Base-by-base conservation (phyloP, 129 eudicot species). In the Saposhnikovia divaricata region DNA sequence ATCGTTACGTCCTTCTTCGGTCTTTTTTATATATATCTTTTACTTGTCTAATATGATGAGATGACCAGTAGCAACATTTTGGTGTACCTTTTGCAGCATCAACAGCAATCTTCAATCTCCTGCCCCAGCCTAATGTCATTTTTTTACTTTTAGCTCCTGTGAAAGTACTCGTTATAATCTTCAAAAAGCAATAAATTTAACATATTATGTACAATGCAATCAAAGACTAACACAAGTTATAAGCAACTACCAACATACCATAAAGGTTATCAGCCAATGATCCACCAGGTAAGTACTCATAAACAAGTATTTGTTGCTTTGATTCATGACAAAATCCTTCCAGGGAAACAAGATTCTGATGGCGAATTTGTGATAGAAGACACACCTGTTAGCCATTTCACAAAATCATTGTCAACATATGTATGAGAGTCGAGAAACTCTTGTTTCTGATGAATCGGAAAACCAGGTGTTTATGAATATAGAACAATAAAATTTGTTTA, bases 41-140 rank as follows among this genome's bases (percentile, higher is more conserved):
- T 72, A 40, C 10, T 72, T 23, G 9, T 76, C 66, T 61, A 47
- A 44, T 43, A 34, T 21, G 66, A 4, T 27, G 79, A 70, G 14
- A 51, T 11, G 70, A 8, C 44, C 48, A 0, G 48, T 2, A 38
- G 69, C 43, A 66, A 81, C 34, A 42, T 76, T 51, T 74, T 40
- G 46, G 59, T 45, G 57, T 82, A 93, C 98, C 98, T 89, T 94
- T 94, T 76, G 96, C 98, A 79, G 96, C 96, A 90, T 94, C 98
- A 80, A 89, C 87, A 21, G 96, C 96, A 77, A 94, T 94, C 86
- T 91, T 94, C 83, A 94, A 84, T 80, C 98, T 88, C 42, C 97
- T 90, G 34, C 89, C 98, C 98, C 98, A 94, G 78, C 91, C 92
- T 78, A 94, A 82, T 47, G 93, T 88, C 45, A 87, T 31, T 80